These are phyloP conservation scores for Astraeus odoratus DNA, from an alignment of 768 basidiomycete species.

Conservation along the genomic window DNA sequence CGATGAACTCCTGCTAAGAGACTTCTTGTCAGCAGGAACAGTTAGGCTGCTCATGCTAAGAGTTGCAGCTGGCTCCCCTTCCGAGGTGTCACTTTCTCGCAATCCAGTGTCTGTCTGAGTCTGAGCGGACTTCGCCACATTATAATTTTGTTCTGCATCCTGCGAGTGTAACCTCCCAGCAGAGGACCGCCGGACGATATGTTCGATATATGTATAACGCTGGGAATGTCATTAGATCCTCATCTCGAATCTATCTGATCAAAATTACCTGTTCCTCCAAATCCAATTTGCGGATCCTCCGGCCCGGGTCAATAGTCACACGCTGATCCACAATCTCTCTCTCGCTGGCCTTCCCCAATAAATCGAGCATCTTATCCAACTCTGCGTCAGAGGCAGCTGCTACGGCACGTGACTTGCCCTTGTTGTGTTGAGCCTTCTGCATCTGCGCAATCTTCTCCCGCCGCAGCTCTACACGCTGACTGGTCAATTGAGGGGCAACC, in stretches of 20 bases:
- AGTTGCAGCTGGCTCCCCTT: not conserved
- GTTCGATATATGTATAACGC: constrained; percentile 73
- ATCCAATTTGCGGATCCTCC: constrained; percentile 46
- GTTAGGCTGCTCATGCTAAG: not conserved
- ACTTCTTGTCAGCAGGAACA: constrained; percentile 20
- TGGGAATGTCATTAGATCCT: constrained; percentile 21
- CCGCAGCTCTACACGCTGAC: constrained; percentile 90
- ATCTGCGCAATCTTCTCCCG: constrained; percentile 63
- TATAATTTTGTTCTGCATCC: constrained; percentile 46
- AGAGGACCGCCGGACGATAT: constrained; percentile 62
- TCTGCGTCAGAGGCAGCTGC: constrained; percentile 30
- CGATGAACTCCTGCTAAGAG: constrained; percentile 46
- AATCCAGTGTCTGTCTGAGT: not conserved
- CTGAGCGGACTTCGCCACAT: not conserved
- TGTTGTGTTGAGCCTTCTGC: constrained; percentile 58
- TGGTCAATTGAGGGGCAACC: constrained; percentile 81
- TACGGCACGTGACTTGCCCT: constrained; percentile 40
- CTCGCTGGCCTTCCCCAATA: constrained; percentile 65
- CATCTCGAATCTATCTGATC: not conserved
- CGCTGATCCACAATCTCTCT: constrained; percentile 65
- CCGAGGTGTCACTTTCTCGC: not conserved
- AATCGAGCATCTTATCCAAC: constrained; percentile 62
- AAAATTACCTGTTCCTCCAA: constrained; percentile 56
- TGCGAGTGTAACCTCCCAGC: constrained; percentile 73
- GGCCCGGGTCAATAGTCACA: constrained; percentile 56